Base-by-base conservation (phyloP, 2,329 filamentous ascomycete genomes). In the Aspergillus eucalypticola region DNA sequence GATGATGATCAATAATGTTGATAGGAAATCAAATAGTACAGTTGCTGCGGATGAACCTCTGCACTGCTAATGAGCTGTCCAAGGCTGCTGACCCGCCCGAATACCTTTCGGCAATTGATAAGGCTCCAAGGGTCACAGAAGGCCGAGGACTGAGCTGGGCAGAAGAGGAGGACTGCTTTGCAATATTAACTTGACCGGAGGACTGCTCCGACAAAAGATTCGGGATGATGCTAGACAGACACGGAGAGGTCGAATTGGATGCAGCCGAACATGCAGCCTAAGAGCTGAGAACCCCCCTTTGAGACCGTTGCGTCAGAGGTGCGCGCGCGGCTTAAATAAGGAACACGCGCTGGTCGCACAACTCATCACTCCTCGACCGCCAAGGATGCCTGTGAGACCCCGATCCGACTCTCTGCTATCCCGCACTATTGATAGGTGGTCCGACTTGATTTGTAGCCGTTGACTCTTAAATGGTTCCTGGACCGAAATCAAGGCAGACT, bases 221-320 rank as follows among this genome's bases (percentile, higher is more conserved):
- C 2, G 3, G 25, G 15, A n/a, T 19, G 8, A 23, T 41, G 32
- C 5, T 19, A 13, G 51, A 53, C 23, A 21, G 35, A 25, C 7
- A 19, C 35, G 27, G 25, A 8, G 29, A 38, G 10, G 29, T 54
- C 32, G 38, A 38, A 21, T 19, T 35, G 25, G 23, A n/a, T 29
- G 52, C 38, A 27, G 21, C 38, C 39, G 39, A 27, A 42, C 11
- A 46, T 27, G 23, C 17, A 46, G 8, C 25, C 25, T 27, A 27
- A 39, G 11, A 46, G 21, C 13, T 13, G 5, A 55, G 39, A 21
- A n/a, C 38, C 38, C 35, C 39, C 32, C 11, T 35, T 32, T 55
- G 39, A 50, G 46, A 17, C 53, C 8, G 53, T 55, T 55, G 53
- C 53, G 53, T 55, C 53, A 55, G 53, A 46, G 53, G 42, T 44